phyloP scores from a whole-genome alignment of 2,329 filamentous ascomycete species.

The Pseudocercospora fijiensis region DNA sequence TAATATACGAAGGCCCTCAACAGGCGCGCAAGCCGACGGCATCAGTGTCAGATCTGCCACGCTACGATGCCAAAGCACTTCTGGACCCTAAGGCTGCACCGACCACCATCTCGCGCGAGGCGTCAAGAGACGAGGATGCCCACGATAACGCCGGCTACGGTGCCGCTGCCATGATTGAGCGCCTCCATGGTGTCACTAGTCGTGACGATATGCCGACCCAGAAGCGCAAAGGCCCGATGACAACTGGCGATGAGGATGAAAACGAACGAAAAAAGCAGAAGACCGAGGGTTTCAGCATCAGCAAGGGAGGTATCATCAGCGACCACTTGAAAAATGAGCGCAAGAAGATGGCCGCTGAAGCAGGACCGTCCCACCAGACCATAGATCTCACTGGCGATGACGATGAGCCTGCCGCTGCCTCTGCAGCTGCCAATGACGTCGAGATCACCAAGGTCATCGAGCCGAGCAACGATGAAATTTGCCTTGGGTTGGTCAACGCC shows the following conservation, averaged over 20 bases:
- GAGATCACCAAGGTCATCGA: constrained; percentile 6
- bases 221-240: constrained; percentile 59
- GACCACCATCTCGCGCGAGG: constrained; percentile 7
- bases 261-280: constrained; percentile 45
- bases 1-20: constrained; percentile 31
- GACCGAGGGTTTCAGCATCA: constrained; percentile 47
- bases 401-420: constrained; percentile 24
- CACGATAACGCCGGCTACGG: constrained; percentile 36
- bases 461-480: constrained; percentile 29
- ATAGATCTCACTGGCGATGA: constrained; percentile 56
- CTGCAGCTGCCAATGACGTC: constrained; percentile 22
- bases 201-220: constrained; percentile 56
- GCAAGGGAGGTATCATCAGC: constrained; percentile 59
- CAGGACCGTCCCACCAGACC: constrained; percentile 25
- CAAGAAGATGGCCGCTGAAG: constrained; percentile 44
- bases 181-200: constrained; percentile 70
- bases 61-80: constrained; percentile 26
- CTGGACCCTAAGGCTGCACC: constrained; percentile 27
- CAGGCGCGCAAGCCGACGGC: constrained; percentile 31
- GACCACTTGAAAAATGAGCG: constrained; percentile 65
- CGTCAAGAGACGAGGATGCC: background rate
- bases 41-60: constrained; percentile 2
- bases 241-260: constrained; percentile 40
- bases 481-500: constrained; percentile 29
- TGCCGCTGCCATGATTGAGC: constrained; percentile 67